phyloP scores from a whole-genome alignment of 352 stramenopile genomes.

The Globisporangium spiculum region DNA sequence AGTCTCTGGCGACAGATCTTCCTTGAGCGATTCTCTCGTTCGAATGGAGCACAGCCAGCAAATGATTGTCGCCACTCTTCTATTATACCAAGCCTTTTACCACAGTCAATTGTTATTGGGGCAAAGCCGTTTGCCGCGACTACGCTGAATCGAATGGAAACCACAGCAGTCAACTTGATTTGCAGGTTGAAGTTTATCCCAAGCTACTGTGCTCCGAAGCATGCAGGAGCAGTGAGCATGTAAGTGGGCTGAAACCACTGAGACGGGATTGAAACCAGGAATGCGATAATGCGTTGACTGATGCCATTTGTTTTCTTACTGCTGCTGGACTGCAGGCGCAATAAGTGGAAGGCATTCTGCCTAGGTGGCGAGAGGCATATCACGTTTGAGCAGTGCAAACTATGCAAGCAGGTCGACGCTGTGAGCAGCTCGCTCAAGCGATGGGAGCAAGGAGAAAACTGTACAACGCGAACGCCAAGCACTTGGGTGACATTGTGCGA shows the following conservation, averaged over 20 bases:
- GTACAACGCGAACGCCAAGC: conserved; percentile 24
- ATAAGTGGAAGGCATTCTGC: conserved; percentile 32
- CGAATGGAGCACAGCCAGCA: not conserved
- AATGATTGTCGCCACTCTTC: not conserved
- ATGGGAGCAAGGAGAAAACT: conserved; percentile 34
- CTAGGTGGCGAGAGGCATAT: conserved; percentile 23
- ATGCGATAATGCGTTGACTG: not conserved
- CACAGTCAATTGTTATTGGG: conserved; percentile 1
- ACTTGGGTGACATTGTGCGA: conserved; percentile 47
- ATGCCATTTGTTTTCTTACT: not conserved
- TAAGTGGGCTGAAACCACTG: not conserved
- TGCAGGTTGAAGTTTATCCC: conserved; percentile 18
- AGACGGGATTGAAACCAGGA: not conserved
- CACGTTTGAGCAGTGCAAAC: conserved; percentile 32
- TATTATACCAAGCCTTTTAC: not conserved
- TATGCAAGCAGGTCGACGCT: conserved; percentile 34
- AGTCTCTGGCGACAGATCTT: conserved; percentile 38
- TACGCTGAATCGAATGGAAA: conserved; percentile 21
- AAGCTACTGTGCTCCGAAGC: not conserved
- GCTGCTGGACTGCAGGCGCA: conserved; percentile 4
- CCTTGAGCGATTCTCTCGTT: conserved; percentile 4
- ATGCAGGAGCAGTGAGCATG: conserved; percentile 10
- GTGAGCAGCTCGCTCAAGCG: conserved; percentile 19
- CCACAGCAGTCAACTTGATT: conserved; percentile 17
- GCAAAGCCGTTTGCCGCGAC: conserved; percentile 19